Percentiles rank a stretch among this genome's conserved stretches.
phyloP scores from a whole-genome alignment of 768 basidiomycete species.

The Psilocybe cyanescens region DNA sequence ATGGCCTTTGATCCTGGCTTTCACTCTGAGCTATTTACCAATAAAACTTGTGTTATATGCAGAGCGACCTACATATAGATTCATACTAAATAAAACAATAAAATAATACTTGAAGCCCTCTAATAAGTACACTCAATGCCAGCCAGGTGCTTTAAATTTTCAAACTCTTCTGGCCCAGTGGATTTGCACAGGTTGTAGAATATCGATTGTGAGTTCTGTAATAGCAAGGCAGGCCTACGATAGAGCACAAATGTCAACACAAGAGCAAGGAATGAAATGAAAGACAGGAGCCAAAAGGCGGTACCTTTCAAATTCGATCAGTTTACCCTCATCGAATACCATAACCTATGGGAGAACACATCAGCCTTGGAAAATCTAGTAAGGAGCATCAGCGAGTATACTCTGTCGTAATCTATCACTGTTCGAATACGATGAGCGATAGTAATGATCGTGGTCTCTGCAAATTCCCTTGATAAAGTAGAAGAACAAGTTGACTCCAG shows the following conservation, averaged over 20 bases:
- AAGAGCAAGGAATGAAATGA: background rate
- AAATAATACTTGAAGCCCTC: background rate
- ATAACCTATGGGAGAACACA: conserved; percentile 53
- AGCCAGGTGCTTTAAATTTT: background rate
- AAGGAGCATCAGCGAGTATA: conserved; percentile 31
- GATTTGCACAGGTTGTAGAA: background rate
- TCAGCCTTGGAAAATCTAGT: background rate
- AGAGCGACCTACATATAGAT: too few species aligned
- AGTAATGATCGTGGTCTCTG: conserved; percentile 79
- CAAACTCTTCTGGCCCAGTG: background rate
- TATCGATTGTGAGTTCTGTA: background rate
- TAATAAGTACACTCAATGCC: background rate
- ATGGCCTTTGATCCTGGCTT: background rate
- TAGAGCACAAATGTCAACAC: background rate
- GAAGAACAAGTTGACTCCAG: background rate
- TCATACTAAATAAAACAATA: too few species aligned
- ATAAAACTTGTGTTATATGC: too few species aligned
- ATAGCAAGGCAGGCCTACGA: background rate
- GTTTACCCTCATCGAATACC: conserved; percentile 76
- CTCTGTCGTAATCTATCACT: conserved; percentile 83
- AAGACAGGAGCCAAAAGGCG: background rate
- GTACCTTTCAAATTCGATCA: conserved; percentile 74
- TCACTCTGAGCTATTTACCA: too few species aligned
- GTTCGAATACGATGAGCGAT: conserved; percentile 82
- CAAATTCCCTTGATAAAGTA: conserved; percentile 59